Evolutionary conservation across 495 filamentous ascomycete species (phyloP), one percentile per base, ranked within the genome.

Genomic region (Letharia lupina): DNA sequence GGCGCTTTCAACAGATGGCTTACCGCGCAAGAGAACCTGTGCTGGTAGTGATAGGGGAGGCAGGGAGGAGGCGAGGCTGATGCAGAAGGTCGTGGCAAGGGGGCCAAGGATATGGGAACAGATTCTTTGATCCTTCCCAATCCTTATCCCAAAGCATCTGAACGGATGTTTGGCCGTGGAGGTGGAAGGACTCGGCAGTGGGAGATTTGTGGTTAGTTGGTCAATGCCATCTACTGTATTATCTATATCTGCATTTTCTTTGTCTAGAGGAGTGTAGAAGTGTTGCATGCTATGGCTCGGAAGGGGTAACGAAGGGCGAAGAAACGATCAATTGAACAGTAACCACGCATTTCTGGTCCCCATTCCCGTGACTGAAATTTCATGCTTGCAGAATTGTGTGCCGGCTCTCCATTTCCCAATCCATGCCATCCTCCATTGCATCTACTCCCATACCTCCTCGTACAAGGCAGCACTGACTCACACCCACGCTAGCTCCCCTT

Each of bases 21-120:
- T 65, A 35, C 68, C 70, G 31, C 63, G 70, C 7, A 72, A 72
- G 42, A 64, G 62, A 44, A 64, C 66, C 23, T 72, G 70, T 60
- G 62, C 67, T 6, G 63, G 63, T 48, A 69, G 68, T 61, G 68
- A 69, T 44, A 52, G 70, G 33, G 68, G 61, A 4, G 61, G 68
- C 3, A 69, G 62, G 44, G 65, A 67, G 13, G 68, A 72, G 44
- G 70, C 61, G 4, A 54, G 54, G 37, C 67, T 61, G 62, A 57
- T 67, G 61, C 44, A 63, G 39, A 52, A 62, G 28, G 58, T 68
- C 4, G 52, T 62, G 5, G 39, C 44, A 33, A 58, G 39, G 41
- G 52, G 63, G 56, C 62, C 65, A 42, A 63, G 52, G 13, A 68
- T 68, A 60, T 68, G 62, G 69, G 69, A 70, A 20, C 63, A 66